Conservation (phyloP, 352 stramenopile species). For the Globisporangium emineosum region DNA sequence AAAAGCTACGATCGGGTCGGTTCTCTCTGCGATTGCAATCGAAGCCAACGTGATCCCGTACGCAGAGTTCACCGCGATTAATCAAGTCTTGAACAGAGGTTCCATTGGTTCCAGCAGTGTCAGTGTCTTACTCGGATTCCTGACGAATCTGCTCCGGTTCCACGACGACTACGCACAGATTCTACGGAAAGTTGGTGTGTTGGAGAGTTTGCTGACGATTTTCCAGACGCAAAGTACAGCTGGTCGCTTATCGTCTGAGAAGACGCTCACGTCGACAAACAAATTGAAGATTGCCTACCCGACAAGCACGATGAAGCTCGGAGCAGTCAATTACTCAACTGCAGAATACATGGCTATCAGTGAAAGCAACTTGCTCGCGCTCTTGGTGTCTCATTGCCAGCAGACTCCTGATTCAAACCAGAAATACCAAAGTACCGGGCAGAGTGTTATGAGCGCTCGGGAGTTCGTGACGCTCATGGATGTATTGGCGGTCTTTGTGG, state of each 20-base stretch:
- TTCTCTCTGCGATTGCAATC: conserved; percentile 54
- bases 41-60: conserved; percentile 59
- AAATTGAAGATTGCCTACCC: conserved; percentile 53
- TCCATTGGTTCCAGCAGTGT: conserved; percentile 23
- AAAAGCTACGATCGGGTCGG: conserved; percentile 48
- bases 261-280: conserved; percentile 19
- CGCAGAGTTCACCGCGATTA: conserved; percentile 37
- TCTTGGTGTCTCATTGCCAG: conserved; percentile 56
- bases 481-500: conserved; percentile 34
- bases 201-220: conserved; percentile 33
- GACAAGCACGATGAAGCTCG: conserved; percentile 36
- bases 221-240: conserved; percentile 36
- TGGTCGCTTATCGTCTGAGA: conserved; percentile 21
- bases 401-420: conserved; percentile 19
- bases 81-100: conserved; percentile 27
- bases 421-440: conserved; percentile 10
- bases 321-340: conserved; percentile 17
- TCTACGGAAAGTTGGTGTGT: conserved; percentile 32
- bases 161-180: conserved; percentile 40
- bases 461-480: conserved; percentile 43
- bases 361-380: conserved; percentile 32
- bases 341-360: conserved; percentile 23
- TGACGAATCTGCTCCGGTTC: conserved; percentile 45
- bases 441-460: conserved; percentile 18
- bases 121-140: conserved; percentile 34